These are phyloP conservation scores for Meripilus lineatus DNA, from an alignment of 1,284 basidiomycete species.

Conservation along the genomic window DNA sequence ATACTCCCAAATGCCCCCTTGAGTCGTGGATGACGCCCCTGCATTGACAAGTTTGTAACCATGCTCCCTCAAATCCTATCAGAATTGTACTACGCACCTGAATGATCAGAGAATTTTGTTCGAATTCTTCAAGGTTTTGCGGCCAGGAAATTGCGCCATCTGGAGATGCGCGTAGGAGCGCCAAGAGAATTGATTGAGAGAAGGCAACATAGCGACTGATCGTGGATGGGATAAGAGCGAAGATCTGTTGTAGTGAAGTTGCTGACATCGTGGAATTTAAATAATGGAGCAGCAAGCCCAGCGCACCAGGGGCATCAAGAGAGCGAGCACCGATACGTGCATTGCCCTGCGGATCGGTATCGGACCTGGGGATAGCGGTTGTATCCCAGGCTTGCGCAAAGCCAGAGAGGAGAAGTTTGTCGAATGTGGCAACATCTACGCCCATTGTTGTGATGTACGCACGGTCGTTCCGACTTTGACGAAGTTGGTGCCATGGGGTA, in stretches of 20 bases:
- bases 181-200: slow-evolving; percentile 27
- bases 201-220: slow-evolving; percentile 32
- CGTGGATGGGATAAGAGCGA: slow-evolving; percentile 26
- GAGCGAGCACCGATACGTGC: slow-evolving; percentile 30
- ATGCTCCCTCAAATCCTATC: no score
- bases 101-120: slow-evolving; percentile 1
- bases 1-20: slow-evolving; percentile 34
- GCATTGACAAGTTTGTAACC: no score
- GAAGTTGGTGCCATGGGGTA: slow-evolving; percentile 35
- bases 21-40: not conserved
- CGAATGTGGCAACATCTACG: slow-evolving; percentile 35
- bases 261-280: slow-evolving; percentile 37
- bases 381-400: slow-evolving; percentile 32
- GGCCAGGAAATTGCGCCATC: slow-evolving; percentile 35
- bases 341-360: slow-evolving; percentile 22
- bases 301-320: slow-evolving; percentile 40
- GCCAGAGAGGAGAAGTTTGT: slow-evolving; percentile 29
- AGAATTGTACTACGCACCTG: not conserved
- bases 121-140: slow-evolving; percentile 18
- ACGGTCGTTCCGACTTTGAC: slow-evolving; percentile 26
- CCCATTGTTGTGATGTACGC: slow-evolving; percentile 48
- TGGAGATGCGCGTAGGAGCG: slow-evolving; percentile 26
- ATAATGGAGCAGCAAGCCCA: slow-evolving; percentile 42
- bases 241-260: slow-evolving; percentile 34
- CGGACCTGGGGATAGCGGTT: slow-evolving; percentile 30